Conservation (phyloP, 2,329 filamentous ascomycete genomes). For the Diaporthe caulivora region DNA sequence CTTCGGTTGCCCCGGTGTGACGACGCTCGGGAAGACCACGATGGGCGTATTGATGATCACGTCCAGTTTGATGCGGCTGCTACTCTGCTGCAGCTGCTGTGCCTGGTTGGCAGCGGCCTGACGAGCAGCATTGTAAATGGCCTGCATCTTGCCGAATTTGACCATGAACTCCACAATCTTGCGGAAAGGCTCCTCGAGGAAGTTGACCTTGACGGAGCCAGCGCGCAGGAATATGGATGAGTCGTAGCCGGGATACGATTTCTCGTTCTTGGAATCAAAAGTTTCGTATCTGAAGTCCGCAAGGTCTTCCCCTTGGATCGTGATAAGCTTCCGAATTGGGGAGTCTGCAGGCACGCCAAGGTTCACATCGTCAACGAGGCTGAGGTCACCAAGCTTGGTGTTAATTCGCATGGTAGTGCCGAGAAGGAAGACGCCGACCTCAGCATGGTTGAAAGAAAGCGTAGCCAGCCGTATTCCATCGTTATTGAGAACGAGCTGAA, state of each 20-base stretch:
- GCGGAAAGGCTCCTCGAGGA: conserved; percentile 95
- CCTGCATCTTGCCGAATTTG: conserved; percentile 99
- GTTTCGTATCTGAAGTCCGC: conserved; percentile 99
- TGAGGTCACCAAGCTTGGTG: conserved; percentile 87
- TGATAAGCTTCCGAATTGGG: conserved; percentile 85
- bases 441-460: conserved; percentile 89
- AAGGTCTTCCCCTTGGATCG: conserved; percentile 94
- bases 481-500: conserved; percentile 95
- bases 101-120: conserved; percentile 95
- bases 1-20: conserved; percentile 76
- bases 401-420: conserved; percentile 90
- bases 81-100: conserved; percentile 90
- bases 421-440: conserved; percentile 89
- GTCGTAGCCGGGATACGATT: conserved; percentile 92
- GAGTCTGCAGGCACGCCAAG: conserved; percentile 87
- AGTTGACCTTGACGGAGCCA: conserved; percentile 96
- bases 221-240: conserved; percentile 91
- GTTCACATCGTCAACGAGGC: conserved; percentile 93
- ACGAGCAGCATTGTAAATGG: conserved; percentile 95
- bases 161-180: conserved; percentile 98
- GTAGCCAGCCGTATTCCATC: conserved; percentile 96
- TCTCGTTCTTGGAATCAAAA: conserved; percentile 78
- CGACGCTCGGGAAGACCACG: conserved; percentile 88
- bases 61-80: conserved; percentile 93
- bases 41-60: conserved; percentile 95